phyloP scores from a whole-genome alignment of 2,329 filamentous ascomycete genomes.

The Bipolaris oryzae region DNA sequence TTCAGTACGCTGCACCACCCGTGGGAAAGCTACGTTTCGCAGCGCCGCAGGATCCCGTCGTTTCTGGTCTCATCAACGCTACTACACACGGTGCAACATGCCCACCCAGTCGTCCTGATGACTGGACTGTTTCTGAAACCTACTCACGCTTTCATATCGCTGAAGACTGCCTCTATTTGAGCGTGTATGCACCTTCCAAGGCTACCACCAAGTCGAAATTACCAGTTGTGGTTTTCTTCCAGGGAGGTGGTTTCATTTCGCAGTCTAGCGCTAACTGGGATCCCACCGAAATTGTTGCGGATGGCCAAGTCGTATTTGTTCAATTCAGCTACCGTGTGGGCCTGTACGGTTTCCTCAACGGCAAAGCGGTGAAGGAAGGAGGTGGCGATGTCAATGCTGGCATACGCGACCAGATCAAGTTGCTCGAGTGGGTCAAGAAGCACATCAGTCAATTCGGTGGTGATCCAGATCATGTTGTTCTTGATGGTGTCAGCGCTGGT shows the following conservation, averaged over 20 bases:
- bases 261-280: constrained; percentile 60
- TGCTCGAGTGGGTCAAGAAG: constrained; percentile 71
- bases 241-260: constrained; percentile 56
- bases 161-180: constrained; percentile 74
- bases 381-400: constrained; percentile 69
- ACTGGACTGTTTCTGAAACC: constrained; percentile 24
- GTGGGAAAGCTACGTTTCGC: constrained; percentile 68
- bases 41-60: constrained; percentile 58
- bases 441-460: constrained; percentile 72
- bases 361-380: constrained; percentile 57
- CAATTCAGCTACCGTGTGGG: constrained; percentile 79
- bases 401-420: constrained; percentile 71
- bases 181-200: constrained; percentile 65
- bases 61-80: constrained; percentile 17
- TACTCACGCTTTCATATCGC: constrained; percentile 36
- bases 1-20: constrained; percentile 74
- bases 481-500: constrained; percentile 73
- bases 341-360: constrained; percentile 72
- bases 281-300: constrained; percentile 66
- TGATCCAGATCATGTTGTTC: constrained; percentile 68
- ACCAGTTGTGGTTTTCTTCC: constrained; percentile 68
- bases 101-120: constrained; percentile 31
- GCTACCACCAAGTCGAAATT: constrained; percentile 59
- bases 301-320: constrained; percentile 69
- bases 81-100: constrained; percentile 46